These are phyloP conservation scores for Microdochium trichocladiopsis DNA, from an alignment of 2,329 filamentous ascomycete genomes.

Conservation along the genomic window DNA sequence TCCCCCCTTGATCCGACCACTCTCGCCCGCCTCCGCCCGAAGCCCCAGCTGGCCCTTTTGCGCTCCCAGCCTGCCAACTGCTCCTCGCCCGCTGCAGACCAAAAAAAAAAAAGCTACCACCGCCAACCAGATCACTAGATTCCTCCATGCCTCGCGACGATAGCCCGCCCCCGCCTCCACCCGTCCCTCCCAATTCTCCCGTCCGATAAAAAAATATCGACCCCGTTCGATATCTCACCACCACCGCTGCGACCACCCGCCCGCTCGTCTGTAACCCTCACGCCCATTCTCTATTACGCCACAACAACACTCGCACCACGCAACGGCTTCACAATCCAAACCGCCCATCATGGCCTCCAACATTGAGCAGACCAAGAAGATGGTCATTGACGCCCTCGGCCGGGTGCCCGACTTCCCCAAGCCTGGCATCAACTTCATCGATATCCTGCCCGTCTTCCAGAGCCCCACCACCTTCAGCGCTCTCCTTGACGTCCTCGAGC, in stretches of 20 bases:
- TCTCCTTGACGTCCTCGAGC: conserved; percentile 77
- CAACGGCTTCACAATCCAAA: not conserved
- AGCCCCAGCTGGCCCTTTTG: not conserved
- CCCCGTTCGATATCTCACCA: conserved; percentile 3
- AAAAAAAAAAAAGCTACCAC: not conserved
- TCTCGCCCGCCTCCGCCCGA: not conserved
- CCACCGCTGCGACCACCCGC: not conserved
- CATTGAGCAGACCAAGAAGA: conserved; percentile 22
- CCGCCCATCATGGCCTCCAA: conserved; percentile 9
- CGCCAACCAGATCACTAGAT: not conserved
- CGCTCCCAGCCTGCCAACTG: not conserved
- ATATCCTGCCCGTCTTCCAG: conserved; percentile 95
- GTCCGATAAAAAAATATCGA: conserved; percentile 45
- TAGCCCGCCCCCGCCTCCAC: conserved; percentile 55
- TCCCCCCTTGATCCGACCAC: not conserved
- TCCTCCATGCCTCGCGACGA: conserved; percentile 55
- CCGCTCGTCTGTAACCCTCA: not conserved
- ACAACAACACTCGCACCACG: not conserved
- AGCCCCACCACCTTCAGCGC: conserved; percentile 65
- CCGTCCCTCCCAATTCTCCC: conserved; percentile 57
- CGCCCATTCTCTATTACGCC: not conserved
- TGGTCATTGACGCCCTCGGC: conserved; percentile 66
- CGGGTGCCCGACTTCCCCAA: conserved; percentile 89
- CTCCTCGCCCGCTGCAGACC: not conserved
- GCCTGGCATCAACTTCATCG: conserved; percentile 90